These are phyloP conservation scores for Boletus eberwhitei DNA, from an alignment of 768 basidiomycete genomes.

Conservation along the genomic window DNA sequence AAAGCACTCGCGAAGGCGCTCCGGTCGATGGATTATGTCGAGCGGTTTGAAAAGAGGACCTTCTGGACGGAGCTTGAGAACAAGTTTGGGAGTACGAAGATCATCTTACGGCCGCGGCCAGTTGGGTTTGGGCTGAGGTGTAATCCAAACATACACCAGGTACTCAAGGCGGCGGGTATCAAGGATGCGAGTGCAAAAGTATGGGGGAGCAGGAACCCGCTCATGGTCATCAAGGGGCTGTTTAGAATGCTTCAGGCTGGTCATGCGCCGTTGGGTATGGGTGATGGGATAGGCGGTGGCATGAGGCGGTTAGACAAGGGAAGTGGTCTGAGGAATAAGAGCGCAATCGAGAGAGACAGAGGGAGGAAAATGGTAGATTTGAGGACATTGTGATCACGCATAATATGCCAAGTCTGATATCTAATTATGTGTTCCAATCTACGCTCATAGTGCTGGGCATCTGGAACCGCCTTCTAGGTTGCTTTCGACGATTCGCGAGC, in stretches of 20 bases:
- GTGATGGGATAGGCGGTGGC: conserved; percentile 74
- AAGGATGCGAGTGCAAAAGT: conserved; percentile 95
- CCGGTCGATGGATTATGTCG: conserved; percentile 87
- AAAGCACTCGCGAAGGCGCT: conserved; percentile 71
- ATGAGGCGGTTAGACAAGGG: conserved; percentile 74
- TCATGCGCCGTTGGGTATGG: conserved; percentile 74
- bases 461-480: not conserved
- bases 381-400: conserved; percentile 40
- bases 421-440: not conserved
- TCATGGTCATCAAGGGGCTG: conserved; percentile 74
- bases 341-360: conserved; percentile 75
- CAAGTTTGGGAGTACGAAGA: conserved; percentile 81
- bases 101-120: conserved; percentile 78
- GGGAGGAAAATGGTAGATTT: conserved; percentile 75
- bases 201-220: conserved; percentile 84
- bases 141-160: conserved; percentile 84
- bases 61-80: conserved; percentile 85
- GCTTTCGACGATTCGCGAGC: not conserved
- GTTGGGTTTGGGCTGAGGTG: conserved; percentile 91
- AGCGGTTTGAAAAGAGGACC: conserved; percentile 93
- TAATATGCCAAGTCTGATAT: too few species aligned
- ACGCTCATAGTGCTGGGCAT: not conserved
- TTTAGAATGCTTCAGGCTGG: conserved; percentile 85
- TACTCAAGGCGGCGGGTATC: conserved; percentile 92
- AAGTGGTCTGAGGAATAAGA: conserved; percentile 62